Percentiles rank a stretch among this genome's conserved stretches.
Evolutionary conservation across 805 yeast species (phyloP).

Genomic region (Maudiozyma saulgeensis): DNA sequence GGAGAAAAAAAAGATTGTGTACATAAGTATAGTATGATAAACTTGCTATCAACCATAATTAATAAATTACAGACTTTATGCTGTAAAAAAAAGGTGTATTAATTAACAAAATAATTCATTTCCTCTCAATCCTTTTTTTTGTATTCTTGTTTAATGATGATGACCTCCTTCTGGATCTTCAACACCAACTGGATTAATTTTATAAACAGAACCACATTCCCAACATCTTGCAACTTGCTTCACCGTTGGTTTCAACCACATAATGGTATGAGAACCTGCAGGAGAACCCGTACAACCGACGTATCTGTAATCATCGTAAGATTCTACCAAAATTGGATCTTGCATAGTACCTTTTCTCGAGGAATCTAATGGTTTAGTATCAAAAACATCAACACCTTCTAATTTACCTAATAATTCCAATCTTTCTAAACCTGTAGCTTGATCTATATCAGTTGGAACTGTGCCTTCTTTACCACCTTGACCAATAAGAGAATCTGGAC

Average conservation of each 20-base stretch:
- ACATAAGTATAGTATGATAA: too few species aligned
- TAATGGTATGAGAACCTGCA: constrained; percentile 80
- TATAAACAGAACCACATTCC: constrained; percentile 97
- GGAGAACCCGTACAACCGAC: constrained; percentile 97
- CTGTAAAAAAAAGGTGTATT: too few species aligned
- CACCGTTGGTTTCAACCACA: constrained; percentile 86
- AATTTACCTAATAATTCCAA: constrained; percentile 85
- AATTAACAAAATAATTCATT: not conserved
- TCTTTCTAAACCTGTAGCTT: constrained; percentile 98
- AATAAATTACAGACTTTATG: too few species aligned
- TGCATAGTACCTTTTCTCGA: constrained; percentile 84
- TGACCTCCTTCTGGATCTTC: constrained; percentile 43
- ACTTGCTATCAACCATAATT: too few species aligned
- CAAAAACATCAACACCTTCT: constrained; percentile 92
- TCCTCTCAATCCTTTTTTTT: not conserved
- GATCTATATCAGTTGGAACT: constrained; percentile 89
- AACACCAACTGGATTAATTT: constrained; percentile 79
- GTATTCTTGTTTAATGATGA: constrained; percentile 5
- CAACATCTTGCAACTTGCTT: constrained; percentile 88
- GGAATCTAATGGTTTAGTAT: constrained; percentile 76
- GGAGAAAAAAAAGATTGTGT: too few species aligned
- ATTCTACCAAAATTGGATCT: constrained; percentile 83
- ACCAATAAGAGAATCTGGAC: constrained; percentile 72
- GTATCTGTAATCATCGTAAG: constrained; percentile 86
- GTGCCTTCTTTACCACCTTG: constrained; percentile 80